phyloP scores from a whole-genome alignment of 2,329 filamentous ascomycete species.

The Aspergillus clavatus region DNA sequence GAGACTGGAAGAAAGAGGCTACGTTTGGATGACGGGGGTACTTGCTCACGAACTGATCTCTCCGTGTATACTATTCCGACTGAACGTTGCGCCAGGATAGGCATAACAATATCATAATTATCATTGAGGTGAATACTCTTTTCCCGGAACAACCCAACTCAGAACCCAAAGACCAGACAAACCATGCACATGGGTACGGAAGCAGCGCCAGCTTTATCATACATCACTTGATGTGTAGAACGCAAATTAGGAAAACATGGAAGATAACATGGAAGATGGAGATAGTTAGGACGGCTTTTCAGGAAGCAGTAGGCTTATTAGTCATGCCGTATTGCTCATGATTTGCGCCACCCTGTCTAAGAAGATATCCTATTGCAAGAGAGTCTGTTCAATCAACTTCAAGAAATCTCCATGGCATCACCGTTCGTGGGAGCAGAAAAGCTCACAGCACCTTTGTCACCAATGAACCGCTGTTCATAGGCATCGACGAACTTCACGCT shows the following conservation, averaged over 20 bases:
- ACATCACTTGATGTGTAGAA: constrained; percentile 31
- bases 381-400: constrained; percentile 11
- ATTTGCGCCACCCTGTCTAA: background rate
- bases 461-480: constrained; percentile 89
- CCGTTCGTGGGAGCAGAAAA: constrained; percentile 53
- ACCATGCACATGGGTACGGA: constrained; percentile 21
- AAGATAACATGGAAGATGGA: no score
- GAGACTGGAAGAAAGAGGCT: constrained; percentile 50
- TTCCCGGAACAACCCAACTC: constrained; percentile 20
- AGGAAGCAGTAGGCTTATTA: background rate
- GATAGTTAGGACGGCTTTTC: no score
- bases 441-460: constrained; percentile 74
- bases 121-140: constrained; percentile 14
- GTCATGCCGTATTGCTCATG: background rate
- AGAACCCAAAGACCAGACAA: constrained; percentile 18
- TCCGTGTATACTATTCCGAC: constrained; percentile 9
- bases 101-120: constrained; percentile 19
- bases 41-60: background rate
- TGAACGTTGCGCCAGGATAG: constrained; percentile 7
- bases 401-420: constrained; percentile 67
- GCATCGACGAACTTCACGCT: constrained; percentile 88
- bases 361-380: background rate
- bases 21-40: constrained; percentile 47
- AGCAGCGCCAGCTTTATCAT: constrained; percentile 37
- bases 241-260: constrained; percentile 15